These are phyloP conservation scores for Nakazawaea ernobii DNA, from an alignment of 805 yeast species.

Conservation along the genomic window DNA sequence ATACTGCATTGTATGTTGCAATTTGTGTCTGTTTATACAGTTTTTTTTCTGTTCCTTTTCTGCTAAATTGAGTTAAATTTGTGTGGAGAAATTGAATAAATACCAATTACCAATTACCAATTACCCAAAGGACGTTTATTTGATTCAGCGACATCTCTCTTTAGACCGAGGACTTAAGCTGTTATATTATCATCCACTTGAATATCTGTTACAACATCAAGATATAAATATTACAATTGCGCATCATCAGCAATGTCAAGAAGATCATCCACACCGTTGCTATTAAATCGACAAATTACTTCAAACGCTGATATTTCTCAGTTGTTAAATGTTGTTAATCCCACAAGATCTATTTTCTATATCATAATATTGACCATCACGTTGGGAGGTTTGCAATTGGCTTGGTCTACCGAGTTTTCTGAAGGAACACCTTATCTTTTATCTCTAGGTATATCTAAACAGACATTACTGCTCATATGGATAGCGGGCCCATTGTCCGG, in stretches of 20 bases:
- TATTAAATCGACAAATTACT: neutral
- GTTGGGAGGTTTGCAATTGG: slow-evolving; percentile 54
- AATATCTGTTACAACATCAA: neutral
- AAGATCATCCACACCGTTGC: slow-evolving; percentile 7
- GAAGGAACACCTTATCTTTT: slow-evolving; percentile 57
- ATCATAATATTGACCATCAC: slow-evolving; percentile 40
- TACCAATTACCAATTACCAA: no score
- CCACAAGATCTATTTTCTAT: slow-evolving; percentile 37
- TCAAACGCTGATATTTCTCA: slow-evolving; percentile 4
- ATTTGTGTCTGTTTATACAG: no score
- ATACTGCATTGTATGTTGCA: no score
- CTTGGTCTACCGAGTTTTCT: slow-evolving; percentile 63
- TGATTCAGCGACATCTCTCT: no score
- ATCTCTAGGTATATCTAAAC: slow-evolving; percentile 58
- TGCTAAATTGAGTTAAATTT: no score
- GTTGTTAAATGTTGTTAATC: slow-evolving; percentile 26
- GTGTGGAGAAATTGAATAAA: no score
- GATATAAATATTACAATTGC: neutral
- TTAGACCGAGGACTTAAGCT: no score
- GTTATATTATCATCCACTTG: no score
- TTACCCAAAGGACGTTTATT: neutral
- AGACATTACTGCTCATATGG: slow-evolving; percentile 54
- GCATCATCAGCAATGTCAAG: neutral
- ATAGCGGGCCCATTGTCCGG: slow-evolving; percentile 65
- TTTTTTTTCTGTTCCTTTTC: no score